Base-by-base conservation (phyloP, 2,329 filamentous ascomycete genomes). In the Alternaria ethzedia region DNA sequence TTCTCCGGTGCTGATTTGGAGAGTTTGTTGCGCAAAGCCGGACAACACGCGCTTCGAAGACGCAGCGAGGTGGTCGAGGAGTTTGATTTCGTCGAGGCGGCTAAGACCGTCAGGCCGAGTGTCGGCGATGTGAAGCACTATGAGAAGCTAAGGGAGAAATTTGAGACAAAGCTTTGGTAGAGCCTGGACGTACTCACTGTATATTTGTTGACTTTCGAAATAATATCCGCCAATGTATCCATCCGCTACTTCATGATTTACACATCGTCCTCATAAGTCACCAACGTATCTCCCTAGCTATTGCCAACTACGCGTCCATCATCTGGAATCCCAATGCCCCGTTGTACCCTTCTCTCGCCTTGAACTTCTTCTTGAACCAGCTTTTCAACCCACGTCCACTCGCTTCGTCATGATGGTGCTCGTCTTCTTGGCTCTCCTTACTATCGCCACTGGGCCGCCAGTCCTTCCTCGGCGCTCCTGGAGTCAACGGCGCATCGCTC, bases 1-100 rank as follows among this genome's bases (percentile, higher is more conserved):
- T 98, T 95, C 79, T 95, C 91, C 57, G 89, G 89, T 69, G 89
- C 89, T 0, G 89, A 91, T 81, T 72, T 91, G 55, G 86, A 85
- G 13, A 85, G 84, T 58, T 72, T 91, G 68, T 72, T 90, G 15
- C 80, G 87, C 12, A 85, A 87, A 67, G 89, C 89, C 10, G 88
- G 86, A 26, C 85, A 87, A 73, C 81, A 82, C 50, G 87, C 88
- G 30, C 82, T 89, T 44, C 82, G 83, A 67, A 76, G 85, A 13
- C 76, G 81, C 9, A 69, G 68, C 17, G 82, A 82, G 66, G 74
- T 72, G 11, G 84, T 89, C 7, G 82, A 82, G 47, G 70, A 83
- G 50, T 74, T 82, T 44, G 84, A 87, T 66, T 83, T 86, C 57
- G 70, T 80, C 50, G 70, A 73, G 13, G 85, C 83, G 2, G 77